A percentile compares a stretch with the other conserved stretches of the same genome.
Evolutionary conservation across 352 stramenopile species (phyloP).

Genomic region (Phytophthora pseudosyringae): DNA sequence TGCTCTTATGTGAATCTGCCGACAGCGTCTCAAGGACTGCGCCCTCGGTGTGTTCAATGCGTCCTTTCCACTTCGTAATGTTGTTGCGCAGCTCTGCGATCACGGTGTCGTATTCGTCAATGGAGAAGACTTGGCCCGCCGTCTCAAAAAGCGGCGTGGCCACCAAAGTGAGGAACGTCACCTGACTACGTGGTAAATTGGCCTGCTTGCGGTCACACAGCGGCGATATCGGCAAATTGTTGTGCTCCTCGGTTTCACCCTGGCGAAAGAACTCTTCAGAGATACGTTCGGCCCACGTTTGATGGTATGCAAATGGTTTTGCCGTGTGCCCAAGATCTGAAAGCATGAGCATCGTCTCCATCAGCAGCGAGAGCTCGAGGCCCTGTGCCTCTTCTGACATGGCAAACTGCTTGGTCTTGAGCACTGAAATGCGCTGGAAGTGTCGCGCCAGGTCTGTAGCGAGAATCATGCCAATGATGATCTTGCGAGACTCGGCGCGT

Average conservation of each 20-base stretch:
- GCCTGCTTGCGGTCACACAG: constrained; percentile 66
- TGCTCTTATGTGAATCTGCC: constrained; percentile 32
- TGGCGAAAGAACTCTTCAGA: constrained; percentile 76
- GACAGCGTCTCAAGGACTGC: constrained; percentile 42
- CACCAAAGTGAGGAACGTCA: constrained; percentile 70
- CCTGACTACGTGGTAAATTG: constrained; percentile 69
- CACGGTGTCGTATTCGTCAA: constrained; percentile 65
- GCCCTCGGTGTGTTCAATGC: constrained; percentile 40
- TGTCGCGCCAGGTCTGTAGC: constrained; percentile 80
- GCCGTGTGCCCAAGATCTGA: constrained; percentile 68
- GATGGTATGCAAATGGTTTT: constrained; percentile 70
- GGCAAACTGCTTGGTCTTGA: constrained; percentile 75
- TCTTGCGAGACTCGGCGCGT: constrained; percentile 57
- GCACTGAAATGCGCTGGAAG: constrained; percentile 71
- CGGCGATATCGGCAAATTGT: constrained; percentile 59
- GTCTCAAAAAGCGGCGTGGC: constrained; percentile 71
- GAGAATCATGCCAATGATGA: constrained; percentile 82
- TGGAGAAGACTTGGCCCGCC: constrained; percentile 59
- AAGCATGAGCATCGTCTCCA: constrained; percentile 81
- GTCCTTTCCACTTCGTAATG: constrained; percentile 54
- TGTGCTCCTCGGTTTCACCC: constrained; percentile 63
- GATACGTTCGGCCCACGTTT: constrained; percentile 67
- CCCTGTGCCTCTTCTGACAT: constrained; percentile 53
- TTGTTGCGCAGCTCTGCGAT: constrained; percentile 62
- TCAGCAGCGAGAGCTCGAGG: constrained; percentile 65